These are phyloP conservation scores for Lasiodiplodia theobromae DNA, from an alignment of 2,329 filamentous ascomycete species.

Conservation along the genomic window DNA sequence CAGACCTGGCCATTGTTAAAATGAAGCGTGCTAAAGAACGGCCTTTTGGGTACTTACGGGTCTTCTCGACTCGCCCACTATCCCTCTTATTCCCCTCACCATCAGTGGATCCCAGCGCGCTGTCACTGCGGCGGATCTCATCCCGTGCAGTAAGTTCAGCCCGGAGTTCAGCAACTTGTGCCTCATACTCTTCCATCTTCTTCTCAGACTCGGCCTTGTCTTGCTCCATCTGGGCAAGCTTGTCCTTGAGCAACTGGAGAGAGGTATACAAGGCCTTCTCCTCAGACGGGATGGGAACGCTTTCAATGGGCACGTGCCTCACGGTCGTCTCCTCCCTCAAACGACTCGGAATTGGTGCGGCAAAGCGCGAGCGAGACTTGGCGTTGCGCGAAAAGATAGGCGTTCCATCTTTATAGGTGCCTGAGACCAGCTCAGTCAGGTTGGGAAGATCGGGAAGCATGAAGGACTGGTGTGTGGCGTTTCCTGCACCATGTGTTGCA, in stretches of 20 bases:
- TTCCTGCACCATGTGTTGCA: conserved; percentile 42
- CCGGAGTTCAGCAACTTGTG: conserved; percentile 60
- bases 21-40: not conserved
- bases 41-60: conserved; percentile 56
- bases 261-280: conserved; percentile 70
- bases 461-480: conserved; percentile 65
- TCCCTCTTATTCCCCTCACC: conserved; percentile 55
- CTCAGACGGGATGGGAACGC: conserved; percentile 65
- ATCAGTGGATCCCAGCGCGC: conserved; percentile 54
- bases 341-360: conserved; percentile 46
- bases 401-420: conserved; percentile 64
- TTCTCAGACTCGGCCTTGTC: conserved; percentile 61
- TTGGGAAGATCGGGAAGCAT: conserved; percentile 67
- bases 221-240: conserved; percentile 62
- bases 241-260: conserved; percentile 64
- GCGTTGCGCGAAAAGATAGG: conserved; percentile 61
- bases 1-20: conserved; percentile 53
- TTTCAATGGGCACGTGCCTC: conserved; percentile 57
- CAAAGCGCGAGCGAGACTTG: conserved; percentile 62
- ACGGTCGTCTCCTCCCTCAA: conserved; percentile 20
- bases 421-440: conserved; percentile 67
- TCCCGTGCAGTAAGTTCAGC: conserved; percentile 54
- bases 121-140: conserved; percentile 53
- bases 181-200: conserved; percentile 58
- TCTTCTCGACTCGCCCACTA: conserved; percentile 59